Conservation (phyloP, 2,329 filamentous ascomycete genomes). For the Clarireedia sp. region DNA sequence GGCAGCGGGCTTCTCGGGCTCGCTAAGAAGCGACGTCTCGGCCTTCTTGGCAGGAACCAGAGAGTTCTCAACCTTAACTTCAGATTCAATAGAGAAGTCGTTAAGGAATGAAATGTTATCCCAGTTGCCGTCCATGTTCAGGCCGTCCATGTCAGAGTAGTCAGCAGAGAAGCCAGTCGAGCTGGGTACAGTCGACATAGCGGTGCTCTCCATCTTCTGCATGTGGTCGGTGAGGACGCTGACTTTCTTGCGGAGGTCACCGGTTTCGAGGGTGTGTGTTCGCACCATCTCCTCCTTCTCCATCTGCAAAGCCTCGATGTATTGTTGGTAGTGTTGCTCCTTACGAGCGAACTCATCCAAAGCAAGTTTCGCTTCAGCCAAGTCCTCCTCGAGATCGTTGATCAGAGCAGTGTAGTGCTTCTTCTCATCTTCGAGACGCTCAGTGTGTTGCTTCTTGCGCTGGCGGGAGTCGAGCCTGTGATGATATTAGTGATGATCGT, state of each 20-base stretch:
- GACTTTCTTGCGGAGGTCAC: slow-evolving; percentile 88
- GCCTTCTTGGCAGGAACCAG: slow-evolving; percentile 47
- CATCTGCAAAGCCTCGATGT: slow-evolving; percentile 67
- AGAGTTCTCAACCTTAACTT: slow-evolving; percentile 51
- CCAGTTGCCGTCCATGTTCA: slow-evolving; percentile 77
- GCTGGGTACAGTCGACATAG: slow-evolving; percentile 43
- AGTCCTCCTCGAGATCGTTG: slow-evolving; percentile 68
- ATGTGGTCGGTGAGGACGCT: slow-evolving; percentile 68
- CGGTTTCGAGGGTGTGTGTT: slow-evolving; percentile 80
- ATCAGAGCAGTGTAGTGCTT: slow-evolving; percentile 78
- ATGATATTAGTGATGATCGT: slow-evolving; percentile 19
- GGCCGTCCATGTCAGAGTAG: slow-evolving; percentile 75
- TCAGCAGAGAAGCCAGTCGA: slow-evolving; percentile 59
- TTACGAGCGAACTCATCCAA: slow-evolving; percentile 64
- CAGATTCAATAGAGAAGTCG: slow-evolving; percentile 57
- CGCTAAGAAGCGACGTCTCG: slow-evolving; percentile 37
- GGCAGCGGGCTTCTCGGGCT: slow-evolving; percentile 57
- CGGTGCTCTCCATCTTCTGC: slow-evolving; percentile 60
- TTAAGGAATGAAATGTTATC: slow-evolving; percentile 73
- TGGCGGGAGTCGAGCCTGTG: slow-evolving; percentile 86
- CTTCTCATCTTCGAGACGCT: slow-evolving; percentile 94
- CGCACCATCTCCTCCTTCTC: slow-evolving; percentile 92
- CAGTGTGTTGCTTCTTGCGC: slow-evolving; percentile 96
- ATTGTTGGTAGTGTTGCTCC: slow-evolving; percentile 66
- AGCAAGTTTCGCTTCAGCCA: slow-evolving; percentile 59